Conservation (phyloP, 352 stramenopile species). For the Pythium insidiosum region DNA sequence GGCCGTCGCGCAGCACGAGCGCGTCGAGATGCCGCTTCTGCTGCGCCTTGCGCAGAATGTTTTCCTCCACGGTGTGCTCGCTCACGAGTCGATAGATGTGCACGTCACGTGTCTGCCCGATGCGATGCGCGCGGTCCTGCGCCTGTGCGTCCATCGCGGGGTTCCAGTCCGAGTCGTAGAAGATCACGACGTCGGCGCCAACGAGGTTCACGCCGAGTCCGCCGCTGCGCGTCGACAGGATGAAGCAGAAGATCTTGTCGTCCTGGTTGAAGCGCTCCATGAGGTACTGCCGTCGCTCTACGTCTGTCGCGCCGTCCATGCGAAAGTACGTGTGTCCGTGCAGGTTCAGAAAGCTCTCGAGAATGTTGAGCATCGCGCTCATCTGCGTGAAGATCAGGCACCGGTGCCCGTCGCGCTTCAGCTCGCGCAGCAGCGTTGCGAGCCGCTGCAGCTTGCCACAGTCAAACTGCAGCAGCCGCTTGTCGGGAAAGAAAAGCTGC, state of each 20-base stretch:
- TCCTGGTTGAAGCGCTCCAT: constrained; percentile 99
- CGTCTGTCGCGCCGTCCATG: constrained; percentile 95
- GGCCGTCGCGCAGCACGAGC: constrained; percentile 79
- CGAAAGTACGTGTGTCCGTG: constrained; percentile 97
- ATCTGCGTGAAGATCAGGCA: constrained; percentile 98
- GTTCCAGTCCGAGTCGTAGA: too few species aligned
- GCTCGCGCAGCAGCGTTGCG: constrained; percentile 88
- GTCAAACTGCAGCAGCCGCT: constrained; percentile 95
- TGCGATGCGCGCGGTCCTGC: constrained; percentile 96
- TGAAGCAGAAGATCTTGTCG: constrained; percentile 97
- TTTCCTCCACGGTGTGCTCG: constrained; percentile 98
- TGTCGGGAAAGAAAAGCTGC: constrained; percentile 96
- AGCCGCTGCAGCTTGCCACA: constrained; percentile 90
- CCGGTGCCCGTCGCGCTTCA: constrained; percentile 93
- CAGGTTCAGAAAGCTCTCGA: constrained; percentile 98
- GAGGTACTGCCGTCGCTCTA: constrained; percentile 93
- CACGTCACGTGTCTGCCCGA: constrained; percentile 97
- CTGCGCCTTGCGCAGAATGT: constrained; percentile 98
- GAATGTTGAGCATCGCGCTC: constrained; percentile 99
- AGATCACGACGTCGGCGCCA: constrained; percentile 93
- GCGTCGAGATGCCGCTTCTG: constrained; percentile 98
- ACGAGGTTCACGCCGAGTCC: constrained; percentile 98
- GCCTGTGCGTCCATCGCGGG: constrained; percentile 92
- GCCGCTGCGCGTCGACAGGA: constrained; percentile 95
- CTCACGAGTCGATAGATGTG: constrained; percentile 98